Base-by-base conservation (phyloP, 23 red algal species). In the Agarophyton chilense region DNA sequence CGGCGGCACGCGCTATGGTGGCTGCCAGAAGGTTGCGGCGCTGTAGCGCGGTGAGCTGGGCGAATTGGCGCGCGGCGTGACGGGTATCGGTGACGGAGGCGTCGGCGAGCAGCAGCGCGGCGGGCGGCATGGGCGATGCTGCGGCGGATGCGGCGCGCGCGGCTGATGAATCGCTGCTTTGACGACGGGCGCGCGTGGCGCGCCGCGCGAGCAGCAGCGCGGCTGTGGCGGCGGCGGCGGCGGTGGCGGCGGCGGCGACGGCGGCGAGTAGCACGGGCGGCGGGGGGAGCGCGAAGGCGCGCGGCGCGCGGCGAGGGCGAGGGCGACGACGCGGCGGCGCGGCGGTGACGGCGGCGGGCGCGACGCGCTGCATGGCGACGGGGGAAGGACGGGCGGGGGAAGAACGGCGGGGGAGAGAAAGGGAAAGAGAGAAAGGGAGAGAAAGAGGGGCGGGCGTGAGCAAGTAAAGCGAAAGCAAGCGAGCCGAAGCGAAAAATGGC, bases 1-100 rank as follows among this genome's bases (percentile, higher is more conserved):
- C 24, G 4, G 68, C 68, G 17, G 68, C 68, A 0, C 68, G 68
- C n/a, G 68, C 68, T 46, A 74, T 74, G 21, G 68, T 74, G 36
- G 68, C 68, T 9, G 68, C 68, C 41, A 74, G 21, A 13, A 74
- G n/a, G n/a, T 74, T 74, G 41, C 68, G 68, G 33, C 68, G 68
- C 68, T 74, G 68, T 18, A 74, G 21, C 68, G 68, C 68, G 21
- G 29, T 47, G 9, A 74, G 68, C 24, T 74, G 68, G 9, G 16
- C 68, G 24, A 22, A 74, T 39, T 74, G 68, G 21, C 68, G 38
- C n/a, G 39, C 68, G 2, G 39, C 68, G 2, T 46, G 8, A 21
- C 36, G 10, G 39, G 45, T 39, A 29, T 19, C 16, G 41, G 17
- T 18, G 39, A 74, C 5, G 68, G 45, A 38, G 9, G 68, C 68